Evolutionary conservation across 208 protist genomes (phyloP).

Genomic region (Leishmania guyanensis): DNA sequence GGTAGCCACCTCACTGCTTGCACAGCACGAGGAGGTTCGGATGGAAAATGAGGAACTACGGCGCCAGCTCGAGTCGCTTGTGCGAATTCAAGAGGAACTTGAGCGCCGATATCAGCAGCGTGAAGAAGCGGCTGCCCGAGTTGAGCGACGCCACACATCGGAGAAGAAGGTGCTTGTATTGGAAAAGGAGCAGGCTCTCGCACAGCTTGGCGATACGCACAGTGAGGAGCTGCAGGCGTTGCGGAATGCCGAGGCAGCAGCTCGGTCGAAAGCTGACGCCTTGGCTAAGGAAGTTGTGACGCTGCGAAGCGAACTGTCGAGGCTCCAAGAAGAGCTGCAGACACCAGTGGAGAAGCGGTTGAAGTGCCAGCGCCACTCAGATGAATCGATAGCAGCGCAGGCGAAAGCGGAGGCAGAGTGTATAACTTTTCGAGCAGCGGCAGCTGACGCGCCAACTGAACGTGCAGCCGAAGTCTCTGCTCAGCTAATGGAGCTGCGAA

Average conservation of each 20-base stretch:
- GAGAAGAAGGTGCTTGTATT: constrained; percentile 9
- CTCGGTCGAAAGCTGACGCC: neutral
- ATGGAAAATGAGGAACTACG: constrained; percentile 23
- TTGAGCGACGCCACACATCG: constrained; percentile 5
- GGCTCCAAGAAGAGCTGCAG: constrained; percentile 17
- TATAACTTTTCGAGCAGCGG: neutral
- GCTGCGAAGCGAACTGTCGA: constrained; percentile 2
- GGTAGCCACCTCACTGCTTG: neutral
- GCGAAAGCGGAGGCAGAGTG: constrained; percentile 5
- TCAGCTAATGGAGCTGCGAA: neutral
- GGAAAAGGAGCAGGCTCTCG: constrained; percentile 7
- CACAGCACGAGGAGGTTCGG: neutral
- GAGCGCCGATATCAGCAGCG: constrained; percentile 20
- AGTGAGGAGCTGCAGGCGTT: constrained; percentile 3
- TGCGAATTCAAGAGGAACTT: constrained; percentile 31
- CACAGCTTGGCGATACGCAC: constrained; percentile 1
- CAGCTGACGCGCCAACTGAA: neutral
- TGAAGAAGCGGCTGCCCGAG: neutral
- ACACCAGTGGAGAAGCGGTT: constrained; percentile 10
- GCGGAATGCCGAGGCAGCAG: constrained; percentile 1
- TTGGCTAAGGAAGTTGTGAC: constrained; percentile 2
- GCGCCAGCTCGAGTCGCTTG: constrained; percentile 15
- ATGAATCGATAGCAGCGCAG: neutral
- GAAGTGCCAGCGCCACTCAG: constrained; percentile 1
- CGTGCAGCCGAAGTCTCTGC: neutral